Conservation (phyloP, 495 filamentous ascomycete species). For the Podospora appendiculata region DNA sequence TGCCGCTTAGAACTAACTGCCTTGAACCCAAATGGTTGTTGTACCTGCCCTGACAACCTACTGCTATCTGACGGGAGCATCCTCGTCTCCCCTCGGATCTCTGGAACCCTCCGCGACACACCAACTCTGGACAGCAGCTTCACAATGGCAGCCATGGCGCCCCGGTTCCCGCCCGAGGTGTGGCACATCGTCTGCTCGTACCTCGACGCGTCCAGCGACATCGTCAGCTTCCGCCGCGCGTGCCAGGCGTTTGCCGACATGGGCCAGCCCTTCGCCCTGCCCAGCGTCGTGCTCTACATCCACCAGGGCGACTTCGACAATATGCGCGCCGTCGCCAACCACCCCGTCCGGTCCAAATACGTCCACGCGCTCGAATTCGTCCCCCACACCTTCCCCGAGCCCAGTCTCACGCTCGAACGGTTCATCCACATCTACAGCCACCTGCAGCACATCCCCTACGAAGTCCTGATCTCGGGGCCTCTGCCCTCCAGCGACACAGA, state of each 20-base stretch:
- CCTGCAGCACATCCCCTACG: background rate
- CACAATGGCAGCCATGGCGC: no score
- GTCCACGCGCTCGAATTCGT: slow-evolving; percentile 1
- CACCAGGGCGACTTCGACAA: background rate
- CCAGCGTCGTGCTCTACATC: background rate
- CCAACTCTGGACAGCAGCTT: no score
- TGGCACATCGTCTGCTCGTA: no score
- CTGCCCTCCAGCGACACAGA: background rate
- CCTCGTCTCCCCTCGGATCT: no score
- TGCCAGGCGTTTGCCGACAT: background rate
- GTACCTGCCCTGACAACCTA: no score
- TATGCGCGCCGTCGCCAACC: background rate
- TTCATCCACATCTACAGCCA: background rate
- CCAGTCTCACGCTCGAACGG: background rate
- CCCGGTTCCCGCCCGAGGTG: no score
- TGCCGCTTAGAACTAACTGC: no score
- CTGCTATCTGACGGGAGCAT: no score
- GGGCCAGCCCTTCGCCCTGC: background rate
- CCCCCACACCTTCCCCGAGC: background rate
- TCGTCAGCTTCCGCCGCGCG: background rate
- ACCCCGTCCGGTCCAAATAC: background rate
- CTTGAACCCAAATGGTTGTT: no score
- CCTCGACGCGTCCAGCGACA: background rate
- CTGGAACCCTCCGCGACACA: no score
- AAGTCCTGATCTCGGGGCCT: background rate